phyloP scores from a whole-genome alignment of 2,329 filamentous ascomycete genomes.

The Botrytis deweyae region DNA sequence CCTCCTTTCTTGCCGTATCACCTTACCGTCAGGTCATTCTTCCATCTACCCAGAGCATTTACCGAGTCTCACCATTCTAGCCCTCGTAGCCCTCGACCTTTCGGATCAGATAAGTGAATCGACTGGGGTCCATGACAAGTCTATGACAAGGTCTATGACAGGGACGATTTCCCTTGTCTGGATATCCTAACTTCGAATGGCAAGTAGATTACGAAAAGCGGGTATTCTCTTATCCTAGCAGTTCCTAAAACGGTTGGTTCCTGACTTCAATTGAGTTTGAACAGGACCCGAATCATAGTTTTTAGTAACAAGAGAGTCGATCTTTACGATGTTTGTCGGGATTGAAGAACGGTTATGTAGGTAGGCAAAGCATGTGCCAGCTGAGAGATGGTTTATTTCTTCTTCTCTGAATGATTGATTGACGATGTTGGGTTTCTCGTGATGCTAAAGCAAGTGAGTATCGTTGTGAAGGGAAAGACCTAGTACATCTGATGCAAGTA shows the following conservation, averaged over 20 bases:
- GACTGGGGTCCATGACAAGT: neutral
- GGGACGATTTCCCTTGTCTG: neutral
- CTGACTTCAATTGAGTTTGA: neutral
- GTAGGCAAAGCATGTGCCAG: neutral
- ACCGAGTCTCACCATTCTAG: neutral
- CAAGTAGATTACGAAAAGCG: neutral
- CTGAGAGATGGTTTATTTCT: neutral
- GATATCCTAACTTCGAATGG: neutral
- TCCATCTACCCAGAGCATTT: neutral
- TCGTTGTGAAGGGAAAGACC: neutral
- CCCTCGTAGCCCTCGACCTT: neutral
- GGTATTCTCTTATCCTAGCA: neutral
- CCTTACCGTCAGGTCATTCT: neutral
- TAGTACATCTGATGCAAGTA: neutral
- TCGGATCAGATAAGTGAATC: slow-evolving; percentile 14
- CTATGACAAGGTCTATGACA: neutral
- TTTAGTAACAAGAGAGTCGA: neutral
- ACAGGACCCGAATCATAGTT: neutral
- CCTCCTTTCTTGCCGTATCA: neutral
- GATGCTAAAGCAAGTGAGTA: neutral
- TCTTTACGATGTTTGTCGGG: neutral
- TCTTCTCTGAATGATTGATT: neutral
- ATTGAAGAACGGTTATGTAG: neutral
- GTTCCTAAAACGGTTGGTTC: neutral
- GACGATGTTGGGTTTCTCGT: neutral